Conservation (phyloP, 257 asterid genomes). For the Thymus mandschuricus region DNA sequence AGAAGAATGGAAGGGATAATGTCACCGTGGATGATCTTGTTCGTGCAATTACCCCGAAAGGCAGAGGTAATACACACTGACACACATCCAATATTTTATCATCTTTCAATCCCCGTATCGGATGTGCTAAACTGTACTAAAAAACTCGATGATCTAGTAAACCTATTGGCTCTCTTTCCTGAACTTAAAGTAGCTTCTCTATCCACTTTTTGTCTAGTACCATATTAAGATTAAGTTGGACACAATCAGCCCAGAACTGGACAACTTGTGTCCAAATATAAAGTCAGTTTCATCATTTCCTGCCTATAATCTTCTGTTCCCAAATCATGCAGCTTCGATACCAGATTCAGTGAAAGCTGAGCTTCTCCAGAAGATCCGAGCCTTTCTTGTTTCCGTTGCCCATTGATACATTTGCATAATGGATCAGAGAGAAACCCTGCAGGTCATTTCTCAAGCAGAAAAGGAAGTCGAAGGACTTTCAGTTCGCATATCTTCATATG, state of each 20-base stretch:
- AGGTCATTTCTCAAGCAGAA: constrained; percentile 2
- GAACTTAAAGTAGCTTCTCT: constrained; percentile 3
- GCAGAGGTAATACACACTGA: constrained; percentile 42
- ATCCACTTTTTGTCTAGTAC: background rate
- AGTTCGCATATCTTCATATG: background rate
- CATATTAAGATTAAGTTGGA: background rate
- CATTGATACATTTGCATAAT: constrained; percentile 31
- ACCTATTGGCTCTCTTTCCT: background rate
- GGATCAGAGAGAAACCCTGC: constrained; percentile 14
- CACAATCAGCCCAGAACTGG: background rate
- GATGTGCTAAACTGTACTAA: background rate
- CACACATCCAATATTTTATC: constrained; percentile 7
- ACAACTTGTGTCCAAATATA: no score
- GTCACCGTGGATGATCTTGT: constrained; percentile 54
- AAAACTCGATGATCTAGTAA: background rate
- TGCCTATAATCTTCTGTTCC: background rate
- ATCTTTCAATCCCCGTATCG: background rate
- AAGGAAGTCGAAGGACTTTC: background rate
- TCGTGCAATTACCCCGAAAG: constrained; percentile 54
- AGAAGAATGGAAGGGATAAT: constrained; percentile 47
- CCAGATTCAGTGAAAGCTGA: constrained; percentile 54
- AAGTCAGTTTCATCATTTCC: background rate
- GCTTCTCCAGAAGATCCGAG: constrained; percentile 48
- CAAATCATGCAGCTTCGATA: constrained; percentile 44
- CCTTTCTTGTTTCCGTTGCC: constrained; percentile 50